These are phyloP conservation scores for Candida endomychidarum DNA, from an alignment of 805 yeast genomes.

Conservation along the genomic window DNA sequence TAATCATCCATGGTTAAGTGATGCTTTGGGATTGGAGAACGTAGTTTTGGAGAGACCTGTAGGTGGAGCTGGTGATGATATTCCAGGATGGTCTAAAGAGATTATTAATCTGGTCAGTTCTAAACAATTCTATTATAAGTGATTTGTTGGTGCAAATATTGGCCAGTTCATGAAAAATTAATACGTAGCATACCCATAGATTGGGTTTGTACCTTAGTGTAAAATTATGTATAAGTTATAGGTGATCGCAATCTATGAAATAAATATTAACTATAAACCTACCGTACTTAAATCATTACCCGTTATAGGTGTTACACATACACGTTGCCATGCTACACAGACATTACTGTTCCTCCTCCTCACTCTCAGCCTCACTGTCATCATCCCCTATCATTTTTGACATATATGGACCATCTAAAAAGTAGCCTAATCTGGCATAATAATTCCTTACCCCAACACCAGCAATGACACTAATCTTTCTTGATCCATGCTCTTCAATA, in stretches of 20 bases:
- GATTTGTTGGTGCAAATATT: too few relatives aligned
- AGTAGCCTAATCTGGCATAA: conserved; percentile 88
- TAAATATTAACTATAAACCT: conserved; percentile 2
- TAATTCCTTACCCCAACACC: conserved; percentile 98
- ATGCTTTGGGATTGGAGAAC: conserved; percentile 73
- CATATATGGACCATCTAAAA: conserved; percentile 95
- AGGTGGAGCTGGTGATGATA: conserved; percentile 82
- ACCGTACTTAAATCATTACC: not conserved
- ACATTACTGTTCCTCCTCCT: too few relatives aligned
- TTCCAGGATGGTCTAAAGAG: conserved; percentile 87
- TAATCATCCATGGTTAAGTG: conserved; percentile 81
- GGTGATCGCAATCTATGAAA: conserved; percentile 2
- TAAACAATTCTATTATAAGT: conserved; percentile 5
- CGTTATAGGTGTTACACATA: too few relatives aligned
- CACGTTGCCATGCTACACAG: too few relatives aligned
- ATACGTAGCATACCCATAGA: too few relatives aligned
- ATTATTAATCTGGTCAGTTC: conserved; percentile 23
- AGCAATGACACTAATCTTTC: conserved; percentile 87
- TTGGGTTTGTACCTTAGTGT: too few relatives aligned
- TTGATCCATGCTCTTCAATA: conserved; percentile 89
- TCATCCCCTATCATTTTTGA: conserved; percentile 47
- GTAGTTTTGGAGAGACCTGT: conserved; percentile 69
- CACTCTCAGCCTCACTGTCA: not conserved
- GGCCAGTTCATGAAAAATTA: too few relatives aligned
- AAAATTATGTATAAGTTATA: conserved; percentile 2